Evolutionary conservation across 495 filamentous ascomycete genomes (phyloP), one percentile per base, ranked within the genome.

Genomic region (Cercophora sp.): DNA sequence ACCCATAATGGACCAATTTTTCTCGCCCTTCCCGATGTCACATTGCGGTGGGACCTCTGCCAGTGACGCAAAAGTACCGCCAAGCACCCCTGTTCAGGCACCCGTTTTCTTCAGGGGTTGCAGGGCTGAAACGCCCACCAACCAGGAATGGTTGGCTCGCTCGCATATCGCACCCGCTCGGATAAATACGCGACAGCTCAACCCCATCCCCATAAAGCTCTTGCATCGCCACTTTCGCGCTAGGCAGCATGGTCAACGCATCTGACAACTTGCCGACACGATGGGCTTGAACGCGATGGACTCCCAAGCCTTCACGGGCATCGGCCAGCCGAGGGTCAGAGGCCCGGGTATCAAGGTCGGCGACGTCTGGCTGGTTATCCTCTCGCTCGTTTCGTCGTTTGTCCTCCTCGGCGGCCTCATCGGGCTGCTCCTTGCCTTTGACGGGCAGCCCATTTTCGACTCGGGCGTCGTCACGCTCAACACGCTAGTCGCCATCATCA

Each of bases 391-490:
- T n/a, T 2, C 36, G 10, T 39, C 36, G 4, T 15, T 18, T 18
- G 8, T 18, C 2, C 15, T 39, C 2, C 36, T 39, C 3, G 36
- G 36, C 10, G 36, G 29, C 29, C 29, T 36, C 3, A 16, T 47
- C 22, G 25, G 43, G 6, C 43, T 47, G 4, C 25, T 47, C 5
- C 32, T 31, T 4, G 46, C 32, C 26, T 49, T 22, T 23, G 29
- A 49, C 31, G 46, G 31, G 10, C 22, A 49, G 23, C 29, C 46
- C 15, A 49, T 49, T 5, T 49, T 49, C 46, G 29, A 13, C 29
- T 49, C 11, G 2, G 24, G 22, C 13, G 1, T 22, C n/a, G 29
- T 49, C 15, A 49, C 29, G 15, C 46, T 49, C 27, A 49, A 49
- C 46, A 37, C 46, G 5, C 16, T 49, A 23, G 29, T 49, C 8